These are phyloP conservation scores for Cladosporium colombiae DNA, from an alignment of 2,329 filamentous ascomycete species.

Conservation along the genomic window DNA sequence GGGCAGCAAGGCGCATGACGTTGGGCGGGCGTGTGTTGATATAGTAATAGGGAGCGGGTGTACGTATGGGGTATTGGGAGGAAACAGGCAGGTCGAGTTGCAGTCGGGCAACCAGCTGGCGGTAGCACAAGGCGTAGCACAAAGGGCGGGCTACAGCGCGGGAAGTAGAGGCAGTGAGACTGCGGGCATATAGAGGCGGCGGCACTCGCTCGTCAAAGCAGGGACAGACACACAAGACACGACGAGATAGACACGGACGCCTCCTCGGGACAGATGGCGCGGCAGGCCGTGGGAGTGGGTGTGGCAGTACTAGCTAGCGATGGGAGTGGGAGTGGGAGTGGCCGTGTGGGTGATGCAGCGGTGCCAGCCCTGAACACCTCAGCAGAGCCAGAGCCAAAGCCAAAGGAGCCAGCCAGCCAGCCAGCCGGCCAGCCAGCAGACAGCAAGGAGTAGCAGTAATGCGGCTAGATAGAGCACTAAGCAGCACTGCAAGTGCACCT, in stretches of 20 bases:
- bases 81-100: background rate
- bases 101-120: background rate
- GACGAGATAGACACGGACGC: constrained; percentile 2
- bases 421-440: too few relatives aligned
- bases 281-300: constrained; percentile 1
- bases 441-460: background rate
- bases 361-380: background rate
- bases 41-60: background rate
- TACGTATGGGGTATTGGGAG: background rate
- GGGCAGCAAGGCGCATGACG: constrained; percentile 10
- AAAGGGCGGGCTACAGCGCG: constrained; percentile 9
- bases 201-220: background rate
- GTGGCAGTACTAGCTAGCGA: too few relatives aligned
- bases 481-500: background rate
- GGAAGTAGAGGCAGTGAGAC: constrained; percentile 15
- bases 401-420: too few relatives aligned
- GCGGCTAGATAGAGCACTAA: background rate
- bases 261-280: constrained; percentile 8
- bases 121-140: constrained; percentile 10
- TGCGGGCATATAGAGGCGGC: constrained; percentile 13
- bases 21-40: background rate
- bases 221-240: background rate
- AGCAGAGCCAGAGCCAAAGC: constrained; percentile 4
- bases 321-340: background rate
- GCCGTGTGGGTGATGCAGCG: background rate